Evolutionary conservation across 768 basidiomycete species (phyloP).

Genomic region (Boletus fagicola): DNA sequence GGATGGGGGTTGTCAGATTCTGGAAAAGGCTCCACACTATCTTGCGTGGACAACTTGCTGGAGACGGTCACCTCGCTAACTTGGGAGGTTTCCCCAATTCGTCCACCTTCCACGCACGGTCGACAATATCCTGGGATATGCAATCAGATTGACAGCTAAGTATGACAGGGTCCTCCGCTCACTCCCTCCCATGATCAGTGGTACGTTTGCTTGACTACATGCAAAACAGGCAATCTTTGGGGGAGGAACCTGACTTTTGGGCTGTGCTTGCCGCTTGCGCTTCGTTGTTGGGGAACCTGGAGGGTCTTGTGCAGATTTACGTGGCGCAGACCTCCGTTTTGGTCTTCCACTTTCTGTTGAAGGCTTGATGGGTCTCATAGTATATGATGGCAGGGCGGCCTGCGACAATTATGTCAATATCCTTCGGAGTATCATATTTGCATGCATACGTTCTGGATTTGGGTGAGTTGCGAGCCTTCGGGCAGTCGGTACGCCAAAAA

Average conservation of each 20-base stretch:
- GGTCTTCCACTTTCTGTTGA: slow-evolving; percentile 37
- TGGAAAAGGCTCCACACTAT: slow-evolving; percentile 3
- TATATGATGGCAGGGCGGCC: slow-evolving; percentile 48
- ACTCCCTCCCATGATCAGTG: slow-evolving; percentile 76
- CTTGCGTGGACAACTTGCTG: neutral
- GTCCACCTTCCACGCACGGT: slow-evolving; percentile 59
- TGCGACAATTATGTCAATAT: slow-evolving; percentile 12
- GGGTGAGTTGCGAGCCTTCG: slow-evolving; percentile 52
- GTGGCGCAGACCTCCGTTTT: slow-evolving; percentile 36
- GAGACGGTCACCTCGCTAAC: neutral
- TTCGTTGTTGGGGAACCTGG: slow-evolving; percentile 33
- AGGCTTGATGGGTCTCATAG: slow-evolving; percentile 60
- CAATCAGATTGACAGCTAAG: neutral
- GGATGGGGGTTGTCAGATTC: neutral
- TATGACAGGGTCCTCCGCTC: slow-evolving; percentile 30
- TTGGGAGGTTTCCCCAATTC: slow-evolving; percentile 35
- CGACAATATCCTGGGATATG: slow-evolving; percentile 60
- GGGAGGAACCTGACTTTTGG: slow-evolving; percentile 36
- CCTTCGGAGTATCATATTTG: neutral
- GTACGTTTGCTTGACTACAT: slow-evolving; percentile 68
- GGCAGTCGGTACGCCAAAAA: slow-evolving; percentile 60
- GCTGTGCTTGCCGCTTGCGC: slow-evolving; percentile 39
- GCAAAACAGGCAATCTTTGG: slow-evolving; percentile 52
- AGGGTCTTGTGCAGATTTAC: slow-evolving; percentile 31
- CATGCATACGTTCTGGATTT: slow-evolving; percentile 55